Evolutionary conservation across 2,329 filamentous ascomycete species (phyloP), one percentile per base, ranked within the genome.

Genomic region (Colletotrichum cordylinicola): DNA sequence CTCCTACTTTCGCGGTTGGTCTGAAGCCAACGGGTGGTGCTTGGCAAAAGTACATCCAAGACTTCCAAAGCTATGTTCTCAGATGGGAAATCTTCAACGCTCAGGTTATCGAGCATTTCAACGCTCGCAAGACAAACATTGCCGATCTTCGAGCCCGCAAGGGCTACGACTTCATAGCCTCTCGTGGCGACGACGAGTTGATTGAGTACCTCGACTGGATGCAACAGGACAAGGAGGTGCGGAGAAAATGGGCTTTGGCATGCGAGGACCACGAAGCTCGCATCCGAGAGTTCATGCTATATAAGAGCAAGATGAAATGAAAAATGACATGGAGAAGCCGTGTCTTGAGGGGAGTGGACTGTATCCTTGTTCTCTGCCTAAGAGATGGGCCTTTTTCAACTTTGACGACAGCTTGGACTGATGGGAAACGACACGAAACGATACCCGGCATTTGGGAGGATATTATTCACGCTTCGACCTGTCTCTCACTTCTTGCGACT

Each of bases 171-270:
- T 91, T 90, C 82, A 80, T 91, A 21, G 84, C 84, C 35, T 79
- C 83, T 10, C 81, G 82, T 2, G 82, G 88, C 29, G 85, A 89
- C 52, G 77, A 79, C 2, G 91, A 90, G 0, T 87, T 93, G 29
- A 81, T 86, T 18, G 88, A 90, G 71, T 95, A 95, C 81, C 82
- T 91, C 74, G 85, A 85, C 48, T 91, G 90, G 81, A 84, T 93
- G 71, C 89, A 90, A 78, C 91, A 94, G 82, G 94, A 96, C 80
- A 89, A 91, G 77, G 86, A 87, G 64, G 90, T 94, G 7, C 87
- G 92, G 72, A 87, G 87, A 79, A 88, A 89, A 72, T 95, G 94
- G 93, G 84, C 84, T 35, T 82, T 88, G 10, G 91, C 91, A 9
- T 91, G 90, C 76, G 89, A 91, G 58, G 88, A 88, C 75, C 94